A percentile compares a stretch with the other conserved stretches of the same genome.
phyloP scores from a whole-genome alignment of 2,329 filamentous ascomycete genomes.

The Ophiostoma sp. region DNA sequence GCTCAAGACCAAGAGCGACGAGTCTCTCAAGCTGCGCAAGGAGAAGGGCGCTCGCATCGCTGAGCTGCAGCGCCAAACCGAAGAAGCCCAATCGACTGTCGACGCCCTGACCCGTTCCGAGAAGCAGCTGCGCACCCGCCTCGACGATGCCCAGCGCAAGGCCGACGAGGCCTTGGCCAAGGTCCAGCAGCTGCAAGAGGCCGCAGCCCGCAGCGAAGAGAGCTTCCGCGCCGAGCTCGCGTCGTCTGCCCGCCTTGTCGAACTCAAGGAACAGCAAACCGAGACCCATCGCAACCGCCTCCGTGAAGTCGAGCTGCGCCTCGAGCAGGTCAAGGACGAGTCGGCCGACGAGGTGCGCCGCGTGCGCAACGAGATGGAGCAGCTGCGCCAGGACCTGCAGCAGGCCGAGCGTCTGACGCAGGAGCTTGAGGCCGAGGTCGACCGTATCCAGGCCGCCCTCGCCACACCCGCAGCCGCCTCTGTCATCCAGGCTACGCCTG shows the following conservation, averaged over 20 bases:
- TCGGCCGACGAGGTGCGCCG: constrained; percentile 61
- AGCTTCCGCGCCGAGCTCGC: constrained; percentile 85
- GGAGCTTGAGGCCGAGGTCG: constrained; percentile 55
- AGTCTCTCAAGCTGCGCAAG: constrained; percentile 87
- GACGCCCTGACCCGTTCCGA: constrained; percentile 79
- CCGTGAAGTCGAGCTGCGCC: constrained; percentile 64
- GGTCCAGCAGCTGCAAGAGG: constrained; percentile 82
- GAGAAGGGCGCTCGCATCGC: constrained; percentile 90
- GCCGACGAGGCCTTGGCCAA: constrained; percentile 79
- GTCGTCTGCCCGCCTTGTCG: constrained; percentile 74
- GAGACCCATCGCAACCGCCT: constrained; percentile 70
- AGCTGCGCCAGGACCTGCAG: constrained; percentile 50
- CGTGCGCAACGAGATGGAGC: constrained; percentile 58
- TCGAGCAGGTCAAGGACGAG: constrained; percentile 66
- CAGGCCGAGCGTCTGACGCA: constrained; percentile 51
- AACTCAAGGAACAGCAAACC: constrained; percentile 76
- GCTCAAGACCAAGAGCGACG: constrained; percentile 83
- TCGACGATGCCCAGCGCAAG: constrained; percentile 83
- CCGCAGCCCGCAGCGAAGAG: constrained; percentile 78
- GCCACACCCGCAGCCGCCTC: constrained; percentile 37
- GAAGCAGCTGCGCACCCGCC: constrained; percentile 72
- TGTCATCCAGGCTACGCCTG: constrained; percentile 35
- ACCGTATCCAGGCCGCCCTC: constrained; percentile 52
- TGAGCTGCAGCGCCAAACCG: constrained; percentile 82
- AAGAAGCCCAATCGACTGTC: constrained; percentile 75